Base-by-base conservation (phyloP, 345 rosid genomes). In the Eucalyptus cloeziana region DNA sequence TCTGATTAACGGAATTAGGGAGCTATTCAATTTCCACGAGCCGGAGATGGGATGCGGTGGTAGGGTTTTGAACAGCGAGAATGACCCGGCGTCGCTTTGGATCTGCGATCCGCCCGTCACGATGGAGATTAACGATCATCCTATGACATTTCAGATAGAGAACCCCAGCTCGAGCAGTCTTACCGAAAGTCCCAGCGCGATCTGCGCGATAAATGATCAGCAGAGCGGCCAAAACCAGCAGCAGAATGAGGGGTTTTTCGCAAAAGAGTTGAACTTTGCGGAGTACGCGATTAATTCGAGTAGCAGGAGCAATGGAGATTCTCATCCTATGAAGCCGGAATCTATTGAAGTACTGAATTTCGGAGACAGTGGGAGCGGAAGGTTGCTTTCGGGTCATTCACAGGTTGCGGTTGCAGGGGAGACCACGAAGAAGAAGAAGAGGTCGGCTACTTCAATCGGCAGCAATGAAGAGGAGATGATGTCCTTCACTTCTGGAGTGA, bases 381-480 rank as follows among this genome's bases (percentile, higher is more conserved):
- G 91, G 88, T 89, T 95, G 88, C 90, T 92, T 87, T 90, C 95
- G 30, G 90, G 93, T 89, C 94, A 93, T 52, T 94, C 94, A 1
- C 94, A 91, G 58, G 56, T 91, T 12, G 89, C 24, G 85, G 90
- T 88, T 15, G 98, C 94, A 90, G 97, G 95, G 31, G 93, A 88
- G 21, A 25, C 49, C 1, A 8, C 1, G 11, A 71, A 67, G 83
- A 94, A 94, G 54, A 96, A 95, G 94, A 95, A 91, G 88, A 93
- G 88, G 37, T 91, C 95, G 7, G 92, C 95, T 7, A 90, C 96
- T 10, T 94, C 96, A 2, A 89, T 93, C 88, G 94, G 94, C 7
- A 94, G 96, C 52, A 96, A 92, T 54, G 99, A 96, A 31, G 98
- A 97, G 7, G 97, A 94, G 88, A 93, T 96, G 89, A 90, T 97